Evolutionary conservation across 2,329 filamentous ascomycete genomes (phyloP), one percentile per base, ranked within the genome.

Genomic region (Cladophialophora immunda): DNA sequence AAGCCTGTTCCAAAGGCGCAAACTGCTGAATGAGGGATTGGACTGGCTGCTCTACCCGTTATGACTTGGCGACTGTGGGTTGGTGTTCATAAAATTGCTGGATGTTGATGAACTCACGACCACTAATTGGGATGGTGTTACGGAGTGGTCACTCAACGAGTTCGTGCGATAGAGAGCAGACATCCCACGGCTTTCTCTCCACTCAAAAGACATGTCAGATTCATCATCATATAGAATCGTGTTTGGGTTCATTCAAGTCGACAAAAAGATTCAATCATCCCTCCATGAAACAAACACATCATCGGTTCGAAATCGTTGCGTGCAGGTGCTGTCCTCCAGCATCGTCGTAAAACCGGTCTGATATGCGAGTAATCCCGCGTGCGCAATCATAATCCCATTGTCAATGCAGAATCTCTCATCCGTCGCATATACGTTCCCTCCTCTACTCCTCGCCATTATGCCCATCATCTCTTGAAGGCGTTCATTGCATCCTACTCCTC

Each of bases 381-480:
- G 94, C 1, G 95, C 95, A 81, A 99, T 99, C 95, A 99, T 99
- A 76, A 99, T 98, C 57, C 95, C 95, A 75, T 99, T 99, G 80
- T 99, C 95, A 73, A 99, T 99, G 78, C 95, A 99, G 78, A 97
- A 99, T 54, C 95, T 86, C 83, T 99, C 95, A 77, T 99, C 95
- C 0, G 94, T 98, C 27, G 95, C 94, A 80, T 92, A 97, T 3
- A 98, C 92, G 74, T 89, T 94, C 3, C 95, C 95, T 61, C 93
- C 92, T 41, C 95, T 84, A 78, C 97, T 94, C 53, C 84, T 84
- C 17, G 94, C 94, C 95, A 99, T 99, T 55, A 91, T 84, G 17
- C 92, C 94, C 95, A 99, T 99, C 95, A 99, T 99, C 75, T 97
- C 89, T 82, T 99, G 95, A 72, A 99, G 78, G 3, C 95, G 87